Evolutionary conservation across 2,329 filamentous ascomycete genomes (phyloP).

Genomic region (Tolypocladium tropicale): DNA sequence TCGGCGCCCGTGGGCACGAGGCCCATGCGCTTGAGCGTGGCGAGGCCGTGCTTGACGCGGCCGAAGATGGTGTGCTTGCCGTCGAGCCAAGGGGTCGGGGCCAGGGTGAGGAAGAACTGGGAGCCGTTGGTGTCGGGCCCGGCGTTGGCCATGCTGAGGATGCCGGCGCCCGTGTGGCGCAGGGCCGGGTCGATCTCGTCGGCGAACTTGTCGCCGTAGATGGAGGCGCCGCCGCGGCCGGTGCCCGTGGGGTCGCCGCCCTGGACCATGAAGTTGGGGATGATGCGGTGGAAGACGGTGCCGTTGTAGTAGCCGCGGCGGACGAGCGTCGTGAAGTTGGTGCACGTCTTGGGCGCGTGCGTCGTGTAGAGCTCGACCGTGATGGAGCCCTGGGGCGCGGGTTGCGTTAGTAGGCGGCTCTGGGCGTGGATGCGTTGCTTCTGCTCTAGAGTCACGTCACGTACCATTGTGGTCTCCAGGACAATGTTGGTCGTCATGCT

Average conservation of each 20-base stretch:
- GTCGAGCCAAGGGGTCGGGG: conserved; percentile 91
- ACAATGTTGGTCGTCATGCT: conserved; percentile 68
- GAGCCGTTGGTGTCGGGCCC: conserved; percentile 89
- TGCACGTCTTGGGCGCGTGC: conserved; percentile 83
- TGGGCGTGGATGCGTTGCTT: background rate
- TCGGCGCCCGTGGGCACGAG: conserved; percentile 73
- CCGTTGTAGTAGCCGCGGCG: conserved; percentile 79
- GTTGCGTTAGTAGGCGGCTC: background rate
- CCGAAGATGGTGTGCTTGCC: conserved; percentile 97
- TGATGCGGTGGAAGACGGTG: conserved; percentile 86
- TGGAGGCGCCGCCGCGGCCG: conserved; percentile 76
- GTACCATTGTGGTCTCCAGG: conserved; percentile 79
- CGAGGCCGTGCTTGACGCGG: conserved; percentile 73
- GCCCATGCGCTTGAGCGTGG: conserved; percentile 78
- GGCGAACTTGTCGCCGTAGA: conserved; percentile 88
- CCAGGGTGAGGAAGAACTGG: conserved; percentile 93
- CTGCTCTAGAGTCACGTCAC: conserved; percentile 2
- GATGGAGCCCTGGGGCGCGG: conserved; percentile 57
- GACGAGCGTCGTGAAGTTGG: conserved; percentile 75
- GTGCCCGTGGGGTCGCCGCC: conserved; percentile 91
- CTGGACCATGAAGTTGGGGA: conserved; percentile 94
- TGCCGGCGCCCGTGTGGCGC: conserved; percentile 85
- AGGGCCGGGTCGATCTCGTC: conserved; percentile 75
- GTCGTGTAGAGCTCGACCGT: conserved; percentile 79
- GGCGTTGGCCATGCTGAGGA: conserved; percentile 95